These are phyloP conservation scores for Pisolithus thermaeus DNA, from an alignment of 1,284 basidiomycete species.

Conservation along the genomic window DNA sequence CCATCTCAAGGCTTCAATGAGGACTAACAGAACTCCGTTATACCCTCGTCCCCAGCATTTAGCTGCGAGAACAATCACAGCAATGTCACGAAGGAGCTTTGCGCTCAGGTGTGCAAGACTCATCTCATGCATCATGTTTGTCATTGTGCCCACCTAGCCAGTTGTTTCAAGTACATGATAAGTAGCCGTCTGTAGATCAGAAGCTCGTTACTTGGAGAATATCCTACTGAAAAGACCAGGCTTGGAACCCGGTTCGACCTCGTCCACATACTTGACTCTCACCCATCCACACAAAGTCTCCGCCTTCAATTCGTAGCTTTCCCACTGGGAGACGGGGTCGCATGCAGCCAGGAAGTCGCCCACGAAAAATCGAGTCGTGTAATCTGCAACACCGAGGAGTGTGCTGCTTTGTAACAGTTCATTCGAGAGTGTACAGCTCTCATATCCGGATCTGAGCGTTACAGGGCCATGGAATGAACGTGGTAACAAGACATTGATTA, in stretches of 20 bases:
- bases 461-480: constrained; percentile 34
- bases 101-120: too few relatives aligned
- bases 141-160: too few relatives aligned
- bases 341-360: constrained; percentile 22
- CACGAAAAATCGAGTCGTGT: constrained; percentile 28
- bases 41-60: too few relatives aligned
- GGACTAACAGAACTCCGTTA: too few relatives aligned
- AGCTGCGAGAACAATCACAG: too few relatives aligned
- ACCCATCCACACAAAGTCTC: constrained; percentile 29
- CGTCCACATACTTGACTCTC: constrained; percentile 30
- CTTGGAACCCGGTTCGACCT: constrained; percentile 11
- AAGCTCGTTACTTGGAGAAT: constrained; percentile 1
- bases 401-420: constrained; percentile 19
- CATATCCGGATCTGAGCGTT: constrained; percentile 22
- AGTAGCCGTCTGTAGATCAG: background rate
- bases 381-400: constrained; percentile 26
- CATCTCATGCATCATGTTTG: too few relatives aligned
- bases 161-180: too few relatives aligned
- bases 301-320: too few relatives aligned
- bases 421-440: constrained; percentile 22
- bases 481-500: constrained; percentile 30
- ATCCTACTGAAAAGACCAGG: constrained; percentile 7
- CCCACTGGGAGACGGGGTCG: constrained; percentile 1
- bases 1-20: too few relatives aligned
- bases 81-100: too few relatives aligned